Base-by-base conservation (phyloP, 345 rosid species). In the Aquilaria malaccensis region DNA sequence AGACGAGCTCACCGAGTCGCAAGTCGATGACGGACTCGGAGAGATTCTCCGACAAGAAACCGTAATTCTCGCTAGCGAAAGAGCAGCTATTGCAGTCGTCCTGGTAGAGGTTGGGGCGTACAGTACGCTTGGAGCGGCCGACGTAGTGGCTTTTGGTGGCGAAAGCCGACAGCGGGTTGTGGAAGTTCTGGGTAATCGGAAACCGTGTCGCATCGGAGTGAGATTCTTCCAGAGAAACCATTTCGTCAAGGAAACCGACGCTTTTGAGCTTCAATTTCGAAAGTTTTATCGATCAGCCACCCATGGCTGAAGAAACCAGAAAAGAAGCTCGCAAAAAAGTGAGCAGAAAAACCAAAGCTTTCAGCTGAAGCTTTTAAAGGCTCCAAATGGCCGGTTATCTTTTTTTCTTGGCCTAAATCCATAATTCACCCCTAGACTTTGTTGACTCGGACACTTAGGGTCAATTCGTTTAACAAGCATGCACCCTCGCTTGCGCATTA, bases 41-140 rank as follows among this genome's bases (percentile, higher is more conserved):
- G 0, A 91, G 56, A 62, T 83, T 87, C 72, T 87, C 95, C 49
- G 91, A 87, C 53, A 63, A 77, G 67, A 60, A 85, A 57, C 69
- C 76, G 1, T 84, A 77, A 45, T 58, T 72, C 46, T 77, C 78
- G 37, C 66, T 11, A 41, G 64, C 60, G 75, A 80, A 79, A 9
- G 81, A 81, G 63, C 81, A 75, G 53, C 75, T 64, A 37, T 66
- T 67, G 60, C 30, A 14, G 30, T 77, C 84, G 43, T 70, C 59
- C 52, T 62, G 87, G 77, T 69, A 83, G 53, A 85, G 55, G 47
- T 61, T 81, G 47, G 97, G 83, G 43, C 96, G 87, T 41, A 85
- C 67, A 0, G 96, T 91, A 4, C 97, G 80, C 97, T 84, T 91
- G 43, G 97, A 87, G 4, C 96, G 80, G 58, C 91, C 97, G 32